These are phyloP conservation scores for Citrus medica DNA, from an alignment of 345 rosid genomes.

Conservation along the genomic window DNA sequence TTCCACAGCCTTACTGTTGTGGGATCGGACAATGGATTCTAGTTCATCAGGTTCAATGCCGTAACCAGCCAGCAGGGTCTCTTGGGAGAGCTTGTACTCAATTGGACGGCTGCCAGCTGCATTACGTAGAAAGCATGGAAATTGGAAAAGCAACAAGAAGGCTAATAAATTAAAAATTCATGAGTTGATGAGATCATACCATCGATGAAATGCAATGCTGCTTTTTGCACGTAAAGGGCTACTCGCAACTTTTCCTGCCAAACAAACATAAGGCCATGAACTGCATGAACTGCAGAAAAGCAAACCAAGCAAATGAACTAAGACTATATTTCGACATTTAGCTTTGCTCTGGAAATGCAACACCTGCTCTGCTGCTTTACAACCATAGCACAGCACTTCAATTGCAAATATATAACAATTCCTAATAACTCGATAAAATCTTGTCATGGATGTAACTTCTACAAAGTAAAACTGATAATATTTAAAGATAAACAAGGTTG, in stretches of 20 bases:
- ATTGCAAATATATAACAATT: neutral
- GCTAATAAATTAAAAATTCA: neutral
- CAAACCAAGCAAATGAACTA: neutral
- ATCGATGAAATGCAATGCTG: conserved; percentile 49
- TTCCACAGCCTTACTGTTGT: conserved; percentile 26
- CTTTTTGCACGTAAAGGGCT: conserved; percentile 55
- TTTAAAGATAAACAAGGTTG: no score
- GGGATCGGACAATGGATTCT: conserved; percentile 30
- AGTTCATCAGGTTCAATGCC: conserved; percentile 39
- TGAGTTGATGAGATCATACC: conserved; percentile 19
- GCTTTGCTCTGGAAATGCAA: neutral
- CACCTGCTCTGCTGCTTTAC: neutral
- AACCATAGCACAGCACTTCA: neutral
- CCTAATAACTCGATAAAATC: no score
- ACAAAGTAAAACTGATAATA: no score
- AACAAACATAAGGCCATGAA: conserved; percentile 3
- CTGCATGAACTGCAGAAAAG: neutral
- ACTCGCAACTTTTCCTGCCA: conserved; percentile 49
- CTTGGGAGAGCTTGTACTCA: conserved; percentile 30
- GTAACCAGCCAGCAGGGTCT: conserved; percentile 37
- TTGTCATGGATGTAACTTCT: no score
- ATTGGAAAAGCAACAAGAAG: neutral
- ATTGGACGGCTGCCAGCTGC: conserved; percentile 38
- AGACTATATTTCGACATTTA: neutral
- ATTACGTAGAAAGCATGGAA: neutral